Evolutionary conservation across 139 green algal species (phyloP).

Genomic region (Penium margaritaceum): DNA sequence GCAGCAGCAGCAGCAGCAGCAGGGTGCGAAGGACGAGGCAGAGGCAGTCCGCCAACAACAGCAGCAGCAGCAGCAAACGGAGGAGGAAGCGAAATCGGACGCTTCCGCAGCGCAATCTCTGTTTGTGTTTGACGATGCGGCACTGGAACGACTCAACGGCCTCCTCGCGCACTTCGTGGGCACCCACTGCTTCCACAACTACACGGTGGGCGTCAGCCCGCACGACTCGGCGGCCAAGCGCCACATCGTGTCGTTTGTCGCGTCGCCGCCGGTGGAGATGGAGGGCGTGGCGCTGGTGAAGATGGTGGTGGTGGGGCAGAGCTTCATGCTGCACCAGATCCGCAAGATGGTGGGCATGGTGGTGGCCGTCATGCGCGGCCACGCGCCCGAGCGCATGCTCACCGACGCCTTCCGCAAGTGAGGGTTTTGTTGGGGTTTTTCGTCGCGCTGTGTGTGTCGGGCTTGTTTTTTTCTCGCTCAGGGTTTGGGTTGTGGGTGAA

Average conservation of each 20-base stretch:
- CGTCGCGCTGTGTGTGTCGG: not conserved
- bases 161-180: slow-evolving; percentile 72
- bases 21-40: no score
- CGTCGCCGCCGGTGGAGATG: slow-evolving; percentile 23
- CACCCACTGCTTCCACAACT: slow-evolving; percentile 92
- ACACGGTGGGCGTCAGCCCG: slow-evolving; percentile 50
- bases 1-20: no score
- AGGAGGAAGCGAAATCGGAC: no score
- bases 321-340: slow-evolving; percentile 91
- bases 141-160: slow-evolving; percentile 49
- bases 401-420: slow-evolving; percentile 41
- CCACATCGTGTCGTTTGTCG: slow-evolving; percentile 66
- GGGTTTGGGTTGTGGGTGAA: not conserved
- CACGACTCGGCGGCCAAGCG: slow-evolving; percentile 50
- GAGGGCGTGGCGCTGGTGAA: slow-evolving; percentile 47
- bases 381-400: slow-evolving; percentile 46
- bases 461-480: not conserved
- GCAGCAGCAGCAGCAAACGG: no score
- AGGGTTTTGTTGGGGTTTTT: no score
- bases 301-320: slow-evolving; percentile 68
- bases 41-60: no score
- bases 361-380: slow-evolving; percentile 58
- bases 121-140: slow-evolving; percentile 13
- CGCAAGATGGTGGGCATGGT: slow-evolving; percentile 79
- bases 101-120: no score